These are phyloP conservation scores for Calophaca sinica DNA, from an alignment of 306 rosid species.

Conservation along the genomic window DNA sequence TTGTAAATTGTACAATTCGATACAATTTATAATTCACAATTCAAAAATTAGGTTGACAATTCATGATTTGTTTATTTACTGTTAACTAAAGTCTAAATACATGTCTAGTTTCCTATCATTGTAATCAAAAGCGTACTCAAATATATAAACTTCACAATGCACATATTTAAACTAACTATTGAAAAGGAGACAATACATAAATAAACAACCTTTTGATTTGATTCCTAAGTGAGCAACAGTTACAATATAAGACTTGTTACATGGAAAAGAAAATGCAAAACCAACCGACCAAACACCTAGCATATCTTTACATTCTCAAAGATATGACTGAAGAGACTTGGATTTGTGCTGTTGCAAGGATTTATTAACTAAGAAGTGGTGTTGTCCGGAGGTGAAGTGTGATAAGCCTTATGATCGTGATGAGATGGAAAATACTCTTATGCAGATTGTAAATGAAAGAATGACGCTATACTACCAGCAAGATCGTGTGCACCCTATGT, in stretches of 20 bases:
- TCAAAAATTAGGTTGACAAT: not conserved
- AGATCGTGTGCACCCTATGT: no score
- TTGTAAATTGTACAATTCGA: no score
- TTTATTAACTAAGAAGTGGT: no score
- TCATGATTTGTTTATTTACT: not conserved
- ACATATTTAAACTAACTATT: not conserved
- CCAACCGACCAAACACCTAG: constrained; percentile 40
- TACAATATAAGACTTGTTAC: constrained; percentile 38
- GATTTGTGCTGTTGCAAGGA: no score
- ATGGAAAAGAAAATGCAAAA: not conserved
- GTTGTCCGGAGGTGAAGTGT: no score
- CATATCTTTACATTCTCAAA: constrained; percentile 23
- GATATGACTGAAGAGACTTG: no score
- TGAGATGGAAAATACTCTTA: no score
- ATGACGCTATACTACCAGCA: no score
- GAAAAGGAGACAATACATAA: constrained; percentile 5
- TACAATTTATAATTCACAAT: no score
- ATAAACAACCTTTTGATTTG: constrained; percentile 37
- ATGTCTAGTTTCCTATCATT: constrained; percentile 2
- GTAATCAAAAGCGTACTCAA: not conserved
- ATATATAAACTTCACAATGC: constrained; percentile 4
- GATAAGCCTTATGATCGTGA: no score
- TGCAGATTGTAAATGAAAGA: no score
- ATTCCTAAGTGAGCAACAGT: constrained; percentile 44
- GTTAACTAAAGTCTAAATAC: not conserved